Evolutionary conservation across 805 yeast genomes (phyloP).

Genomic region (Candida nanaspora): DNA sequence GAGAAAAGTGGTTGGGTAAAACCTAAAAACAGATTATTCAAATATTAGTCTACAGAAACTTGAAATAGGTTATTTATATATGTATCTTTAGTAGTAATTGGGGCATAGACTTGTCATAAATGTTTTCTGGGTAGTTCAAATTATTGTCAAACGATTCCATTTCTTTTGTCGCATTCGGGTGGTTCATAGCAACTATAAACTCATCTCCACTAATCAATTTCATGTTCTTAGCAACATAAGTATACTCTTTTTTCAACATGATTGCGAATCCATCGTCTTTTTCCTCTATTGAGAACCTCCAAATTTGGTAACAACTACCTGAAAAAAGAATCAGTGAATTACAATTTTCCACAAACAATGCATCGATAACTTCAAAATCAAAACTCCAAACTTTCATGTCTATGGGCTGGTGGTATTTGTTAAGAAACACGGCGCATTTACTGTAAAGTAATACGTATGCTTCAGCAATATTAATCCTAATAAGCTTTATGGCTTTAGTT

Average conservation of each 20-base stretch:
- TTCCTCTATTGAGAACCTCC: neutral
- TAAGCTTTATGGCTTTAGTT: too few species aligned
- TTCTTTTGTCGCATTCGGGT: constrained; percentile 7
- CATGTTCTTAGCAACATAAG: neutral
- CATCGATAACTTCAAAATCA: neutral
- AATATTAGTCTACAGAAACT: too few species aligned
- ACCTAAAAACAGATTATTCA: neutral
- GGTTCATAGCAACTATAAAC: constrained; percentile 15
- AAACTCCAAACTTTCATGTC: neutral
- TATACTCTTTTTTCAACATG: neutral
- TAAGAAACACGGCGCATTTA: neutral
- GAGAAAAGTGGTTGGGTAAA: neutral
- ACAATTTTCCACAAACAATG: neutral
- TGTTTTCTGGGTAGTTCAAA: neutral
- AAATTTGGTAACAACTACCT: neutral
- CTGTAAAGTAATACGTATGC: neutral
- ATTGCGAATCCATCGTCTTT: neutral
- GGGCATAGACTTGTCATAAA: neutral
- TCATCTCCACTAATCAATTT: constrained; percentile 1
- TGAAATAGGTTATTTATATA: too few species aligned
- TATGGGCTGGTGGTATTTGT: neutral
- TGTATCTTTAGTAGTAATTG: too few species aligned
- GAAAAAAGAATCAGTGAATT: neutral
- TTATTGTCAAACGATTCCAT: neutral
- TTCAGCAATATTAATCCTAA: too few species aligned